Base-by-base conservation (phyloP, 345 rosid species). In the Eucalyptus cladocalyx region DNA sequence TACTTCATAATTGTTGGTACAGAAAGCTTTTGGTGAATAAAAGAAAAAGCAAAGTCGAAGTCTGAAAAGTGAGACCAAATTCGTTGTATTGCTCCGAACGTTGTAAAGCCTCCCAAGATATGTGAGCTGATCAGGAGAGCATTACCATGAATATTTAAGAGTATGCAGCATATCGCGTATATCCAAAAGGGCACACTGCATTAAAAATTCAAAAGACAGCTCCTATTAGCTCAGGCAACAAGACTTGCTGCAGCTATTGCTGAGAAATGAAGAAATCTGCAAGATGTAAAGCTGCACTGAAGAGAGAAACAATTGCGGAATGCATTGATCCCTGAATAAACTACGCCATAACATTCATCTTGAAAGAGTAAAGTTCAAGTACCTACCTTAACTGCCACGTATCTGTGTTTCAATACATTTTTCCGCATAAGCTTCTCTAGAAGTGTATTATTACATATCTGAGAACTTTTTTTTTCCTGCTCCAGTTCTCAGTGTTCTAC, bases 111-210 rank as follows among this genome's bases (percentile, higher is more conserved):
- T 76, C 26, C 43, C 13, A 76, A 6, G 47, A 40, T 40, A 76
- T 21, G 47, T 1, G 30, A 76, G 47, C 47, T 37, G 47, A 40
- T 37, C 9, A 40, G 76, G 48, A 47, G 53, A 89, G 87, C 91
- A 50, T 94, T 95, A 95, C 97, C 97, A 67, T 95, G 97, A 69
- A 95, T 93, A 80, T 95, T 93, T 48, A 95, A 94, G 89, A 95
- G 88, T 43, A 95, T 91, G 93, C 96, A 95, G 50, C 91, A 83
- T 88, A 95, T 93, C 34, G 94, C 92, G 88, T 95, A 95, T 47
- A 95, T 88, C 97, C 97, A 95, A 88, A 95, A 94, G 65, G 96
- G 95, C 45, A 91, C 72, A 87, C 97, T 95, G 96, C 95, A 93
- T 92, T 89, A 91, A 88, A 86, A 90, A 56, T 50, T 69, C 56